phyloP scores from a whole-genome alignment of 768 basidiomycete species.

The Lactifluus echinatus region DNA sequence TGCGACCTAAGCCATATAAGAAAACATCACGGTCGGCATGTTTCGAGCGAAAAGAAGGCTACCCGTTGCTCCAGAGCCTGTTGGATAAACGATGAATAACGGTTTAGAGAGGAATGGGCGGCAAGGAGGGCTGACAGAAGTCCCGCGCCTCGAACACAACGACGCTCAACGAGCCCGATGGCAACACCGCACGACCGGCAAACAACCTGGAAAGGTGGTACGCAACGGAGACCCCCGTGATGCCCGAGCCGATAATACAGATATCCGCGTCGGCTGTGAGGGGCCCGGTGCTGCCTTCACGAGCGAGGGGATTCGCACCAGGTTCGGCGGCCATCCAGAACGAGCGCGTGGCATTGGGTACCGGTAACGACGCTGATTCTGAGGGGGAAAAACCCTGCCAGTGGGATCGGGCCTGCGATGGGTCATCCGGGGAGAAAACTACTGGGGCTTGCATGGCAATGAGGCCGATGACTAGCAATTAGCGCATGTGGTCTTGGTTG shows the following conservation, averaged over 20 bases:
- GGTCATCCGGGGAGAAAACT: not conserved
- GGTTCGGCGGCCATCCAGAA: constrained; percentile 59
- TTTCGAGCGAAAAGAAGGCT: constrained; percentile 5
- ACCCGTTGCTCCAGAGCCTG: constrained; percentile 77
- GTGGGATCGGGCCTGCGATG: not conserved
- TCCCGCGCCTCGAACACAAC: constrained; percentile 79
- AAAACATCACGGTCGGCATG: not conserved
- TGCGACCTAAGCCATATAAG: constrained; percentile 42
- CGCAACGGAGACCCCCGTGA: constrained; percentile 67
- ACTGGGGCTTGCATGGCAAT: not conserved
- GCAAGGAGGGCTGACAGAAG: constrained; percentile 51
- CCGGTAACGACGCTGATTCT: constrained; percentile 36
- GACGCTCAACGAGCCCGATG: constrained; percentile 34
- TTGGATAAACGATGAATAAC: not conserved
- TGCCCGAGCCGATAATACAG: constrained; percentile 73
- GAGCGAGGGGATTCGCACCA: constrained; percentile 57
- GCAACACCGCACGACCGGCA: not conserved
- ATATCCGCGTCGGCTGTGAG: constrained; percentile 59
- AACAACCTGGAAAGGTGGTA: constrained; percentile 51
- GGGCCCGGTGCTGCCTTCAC: constrained; percentile 52
- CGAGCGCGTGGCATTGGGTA: constrained; percentile 55
- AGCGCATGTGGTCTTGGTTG: not conserved
- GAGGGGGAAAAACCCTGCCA: not conserved
- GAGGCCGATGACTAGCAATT: not conserved
- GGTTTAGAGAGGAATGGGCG: not conserved